Base-by-base conservation (phyloP, 2,329 filamentous ascomycete species). In the Coniella vitis region DNA sequence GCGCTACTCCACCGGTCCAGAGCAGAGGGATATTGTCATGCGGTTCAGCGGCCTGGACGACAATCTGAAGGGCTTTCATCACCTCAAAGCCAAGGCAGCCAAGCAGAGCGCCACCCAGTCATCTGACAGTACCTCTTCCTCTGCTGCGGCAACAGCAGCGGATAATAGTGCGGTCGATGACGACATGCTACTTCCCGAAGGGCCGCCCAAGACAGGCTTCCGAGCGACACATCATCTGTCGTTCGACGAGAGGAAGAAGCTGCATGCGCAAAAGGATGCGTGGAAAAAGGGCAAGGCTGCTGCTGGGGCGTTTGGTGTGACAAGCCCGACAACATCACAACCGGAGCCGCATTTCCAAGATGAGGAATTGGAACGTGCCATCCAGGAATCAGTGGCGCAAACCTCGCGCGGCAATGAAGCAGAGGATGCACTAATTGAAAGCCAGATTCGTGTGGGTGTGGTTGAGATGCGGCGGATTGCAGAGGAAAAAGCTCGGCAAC, bases 381-480 rank as follows among this genome's bases (percentile, higher is more conserved):
- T 93, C 50, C 76, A 74, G 46, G 72, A 72, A 10, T 86, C 84
- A 1, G 84, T 93, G 1, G 69, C 71, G 7, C 77, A 85, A 60
- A 89, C 86, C 0, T 90, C 86, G 0, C 74, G 70, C 1, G 87
- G 87, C 10, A 74, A 91, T 54, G 61, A 73, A 0, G 73, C 79
- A 17, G 85, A 93, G 62, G 88, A 93, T 58, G 74, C 74, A 19
- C 71, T 78, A 51, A 74, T 94, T 41, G 87, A 90, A 60, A 73
- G 79, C 17, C 87, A 87, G 1, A 85, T 94, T 44, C 75, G 86
- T 13, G 81, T 85, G 4, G 88, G 84, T 54, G 72, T 93, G 14
- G 69, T 68, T 13, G 81, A 86, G 32, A 66, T 77, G 54, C 68
- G 63, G 32, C 48, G 55, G 16, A 56, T 57, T 32, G 54, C 56